Evolutionary conservation across 2,329 filamentous ascomycete species (phyloP).

Genomic region (Gyromitra esculenta): DNA sequence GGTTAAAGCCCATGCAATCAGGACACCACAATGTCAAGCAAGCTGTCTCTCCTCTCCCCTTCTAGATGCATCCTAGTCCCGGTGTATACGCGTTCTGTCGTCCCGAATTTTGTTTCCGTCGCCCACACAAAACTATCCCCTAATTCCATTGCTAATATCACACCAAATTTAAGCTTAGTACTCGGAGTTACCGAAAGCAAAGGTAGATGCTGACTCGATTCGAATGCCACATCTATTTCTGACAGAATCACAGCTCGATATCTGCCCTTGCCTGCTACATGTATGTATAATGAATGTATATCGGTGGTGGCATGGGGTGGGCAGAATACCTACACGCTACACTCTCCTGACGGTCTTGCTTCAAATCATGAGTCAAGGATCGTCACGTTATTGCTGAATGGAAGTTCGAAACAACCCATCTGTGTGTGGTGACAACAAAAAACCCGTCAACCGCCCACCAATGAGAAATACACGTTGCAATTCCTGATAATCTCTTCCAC

Average conservation of each 20-base stretch:
- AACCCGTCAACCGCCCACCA: background rate
- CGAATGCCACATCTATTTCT: constrained; percentile 5
- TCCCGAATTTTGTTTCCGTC: constrained; percentile 5
- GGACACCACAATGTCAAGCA: background rate
- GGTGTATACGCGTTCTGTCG: constrained; percentile 8
- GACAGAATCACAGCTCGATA: constrained; percentile 5
- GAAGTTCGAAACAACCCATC: constrained; percentile 16
- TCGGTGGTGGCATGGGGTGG: background rate
- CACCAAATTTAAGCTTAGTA: constrained; percentile 6
- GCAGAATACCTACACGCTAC: constrained; percentile 7
- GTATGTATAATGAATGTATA: constrained; percentile 3
- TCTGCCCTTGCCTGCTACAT: background rate
- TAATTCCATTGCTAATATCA: background rate
- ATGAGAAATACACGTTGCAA: background rate
- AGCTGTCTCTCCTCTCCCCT: background rate
- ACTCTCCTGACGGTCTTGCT: constrained; percentile 38
- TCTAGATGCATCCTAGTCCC: constrained; percentile 8
- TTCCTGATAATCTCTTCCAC: too few relatives aligned
- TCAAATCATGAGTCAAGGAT: constrained; percentile 2
- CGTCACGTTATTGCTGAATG: background rate
- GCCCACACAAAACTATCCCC: background rate
- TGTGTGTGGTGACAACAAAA: constrained; percentile 26
- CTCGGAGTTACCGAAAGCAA: constrained; percentile 6
- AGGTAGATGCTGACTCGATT: constrained; percentile 11
- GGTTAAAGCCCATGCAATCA: constrained; percentile 2